phyloP scores from a whole-genome alignment of 139 green algal species.

The Chlamydomonas asymmetrica region DNA sequence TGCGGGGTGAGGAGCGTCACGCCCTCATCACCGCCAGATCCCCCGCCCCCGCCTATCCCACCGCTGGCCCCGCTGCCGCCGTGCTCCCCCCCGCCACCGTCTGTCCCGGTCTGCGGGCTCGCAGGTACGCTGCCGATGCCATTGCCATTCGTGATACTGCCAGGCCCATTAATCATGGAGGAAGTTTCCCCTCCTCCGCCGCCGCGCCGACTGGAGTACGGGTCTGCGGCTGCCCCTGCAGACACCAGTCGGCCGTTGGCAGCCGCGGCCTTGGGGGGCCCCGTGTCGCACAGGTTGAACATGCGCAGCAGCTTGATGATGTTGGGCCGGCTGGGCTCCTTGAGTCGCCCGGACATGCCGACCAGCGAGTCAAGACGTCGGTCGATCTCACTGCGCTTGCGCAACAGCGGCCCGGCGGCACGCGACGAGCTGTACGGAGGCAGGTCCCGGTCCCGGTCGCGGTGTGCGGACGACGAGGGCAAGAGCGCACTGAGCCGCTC shows the following conservation, averaged over 20 bases:
- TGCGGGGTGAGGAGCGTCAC: no score
- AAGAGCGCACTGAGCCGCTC: no score
- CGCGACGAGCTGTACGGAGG: no score
- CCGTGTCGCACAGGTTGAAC: constrained; percentile 93
- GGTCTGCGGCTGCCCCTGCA: neutral
- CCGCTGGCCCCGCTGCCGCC: constrained; percentile 11
- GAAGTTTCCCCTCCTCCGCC: constrained; percentile 5
- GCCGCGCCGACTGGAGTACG: neutral
- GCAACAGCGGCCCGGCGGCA: no score
- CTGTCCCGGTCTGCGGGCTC: neutral
- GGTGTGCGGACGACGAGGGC: no score
- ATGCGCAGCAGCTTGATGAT: constrained; percentile 83
- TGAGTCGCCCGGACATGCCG: constrained; percentile 51
- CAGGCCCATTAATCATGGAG: no score
- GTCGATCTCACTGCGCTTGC: constrained; percentile 84
- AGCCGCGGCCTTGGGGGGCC: neutral
- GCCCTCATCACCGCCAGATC: no score
- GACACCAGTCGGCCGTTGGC: constrained; percentile 1
- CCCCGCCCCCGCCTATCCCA: constrained; percentile 26
- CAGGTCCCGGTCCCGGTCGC: no score
- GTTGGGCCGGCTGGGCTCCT: constrained; percentile 43
- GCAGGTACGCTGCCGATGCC: neutral
- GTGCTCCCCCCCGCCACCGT: constrained; percentile 11
- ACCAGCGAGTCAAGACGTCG: constrained; percentile 72
- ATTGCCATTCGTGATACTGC: no score